Conservation (phyloP, 2,329 filamentous ascomycete genomes). For the Cadophora sp. region DNA sequence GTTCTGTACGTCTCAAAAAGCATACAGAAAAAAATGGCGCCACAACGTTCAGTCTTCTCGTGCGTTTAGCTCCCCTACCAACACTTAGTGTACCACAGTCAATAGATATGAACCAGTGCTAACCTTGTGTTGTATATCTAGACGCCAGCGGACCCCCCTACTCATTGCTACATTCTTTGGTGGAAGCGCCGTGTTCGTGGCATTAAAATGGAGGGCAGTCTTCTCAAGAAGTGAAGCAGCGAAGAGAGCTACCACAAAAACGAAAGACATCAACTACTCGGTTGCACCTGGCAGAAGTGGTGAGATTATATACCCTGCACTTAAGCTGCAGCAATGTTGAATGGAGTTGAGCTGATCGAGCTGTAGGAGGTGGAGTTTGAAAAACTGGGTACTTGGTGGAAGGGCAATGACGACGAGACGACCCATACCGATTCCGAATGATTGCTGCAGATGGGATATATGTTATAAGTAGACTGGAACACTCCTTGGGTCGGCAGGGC, state of each 20-base stretch:
- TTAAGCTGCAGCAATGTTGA: background rate
- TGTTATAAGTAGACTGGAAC: conserved; percentile 17
- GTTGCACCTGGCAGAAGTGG: conserved; percentile 44
- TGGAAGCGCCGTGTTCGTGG: conserved; percentile 40
- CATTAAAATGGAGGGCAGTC: conserved; percentile 45
- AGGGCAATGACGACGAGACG: conserved; percentile 1
- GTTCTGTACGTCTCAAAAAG: background rate
- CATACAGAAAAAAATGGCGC: conserved; percentile 28
- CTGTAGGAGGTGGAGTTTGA: conserved; percentile 13
- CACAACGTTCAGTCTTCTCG: conserved; percentile 29
- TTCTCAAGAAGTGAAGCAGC: conserved; percentile 44
- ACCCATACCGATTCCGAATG: background rate
- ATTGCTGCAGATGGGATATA: background rate
- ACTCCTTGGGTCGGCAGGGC: conserved; percentile 10
- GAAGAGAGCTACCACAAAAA: conserved; percentile 38
- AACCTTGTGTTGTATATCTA: conserved; percentile 17
- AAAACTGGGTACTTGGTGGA: background rate
- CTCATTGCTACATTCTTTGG: conserved; percentile 41
- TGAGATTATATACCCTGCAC: conserved; percentile 19
- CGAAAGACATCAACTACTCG: conserved; percentile 39
- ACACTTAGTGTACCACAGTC: background rate
- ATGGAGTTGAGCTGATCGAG: background rate
- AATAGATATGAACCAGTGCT: conserved; percentile 10
- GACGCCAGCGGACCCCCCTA: conserved; percentile 40
- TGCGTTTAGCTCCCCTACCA: conserved; percentile 24